Evolutionary conservation across 169 alveolate species (phyloP).

Genomic region (Eimeria acervulina): DNA sequence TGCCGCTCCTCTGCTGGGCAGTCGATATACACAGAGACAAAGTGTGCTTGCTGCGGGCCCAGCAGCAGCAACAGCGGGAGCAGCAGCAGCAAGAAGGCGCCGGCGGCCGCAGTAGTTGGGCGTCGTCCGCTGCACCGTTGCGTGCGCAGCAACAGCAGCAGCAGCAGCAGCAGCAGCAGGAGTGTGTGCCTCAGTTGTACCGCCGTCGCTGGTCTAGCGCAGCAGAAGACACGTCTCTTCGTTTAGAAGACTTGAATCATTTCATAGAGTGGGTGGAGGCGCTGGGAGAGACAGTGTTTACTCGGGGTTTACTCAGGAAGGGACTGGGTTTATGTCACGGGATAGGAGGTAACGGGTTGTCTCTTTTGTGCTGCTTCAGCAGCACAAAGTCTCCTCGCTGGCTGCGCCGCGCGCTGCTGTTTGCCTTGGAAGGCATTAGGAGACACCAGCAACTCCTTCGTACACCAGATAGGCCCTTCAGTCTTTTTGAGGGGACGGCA

Average conservation of each 20-base stretch:
- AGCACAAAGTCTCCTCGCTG: constrained; percentile 87
- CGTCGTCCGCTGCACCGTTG: background rate
- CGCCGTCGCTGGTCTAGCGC: background rate
- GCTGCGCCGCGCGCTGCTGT: constrained; percentile 87
- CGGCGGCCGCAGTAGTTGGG: background rate
- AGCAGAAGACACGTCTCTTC: background rate
- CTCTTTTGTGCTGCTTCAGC: constrained; percentile 86
- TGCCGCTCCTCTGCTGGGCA: constrained; percentile 87
- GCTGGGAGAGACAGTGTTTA: constrained; percentile 89
- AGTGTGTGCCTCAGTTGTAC: background rate
- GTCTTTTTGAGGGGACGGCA: constrained; percentile 73
- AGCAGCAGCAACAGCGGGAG: background rate
- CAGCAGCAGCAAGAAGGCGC: background rate
- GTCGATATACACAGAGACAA: constrained; percentile 13
- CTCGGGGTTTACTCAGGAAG: constrained; percentile 90
- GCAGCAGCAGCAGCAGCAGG: background rate
- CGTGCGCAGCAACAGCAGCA: too few species aligned
- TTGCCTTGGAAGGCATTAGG: constrained; percentile 82
- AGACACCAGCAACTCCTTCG: constrained; percentile 17
- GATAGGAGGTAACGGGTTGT: constrained; percentile 91
- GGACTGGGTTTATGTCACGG: constrained; percentile 95
- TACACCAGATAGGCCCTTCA: constrained; percentile 64
- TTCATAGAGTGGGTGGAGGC: constrained; percentile 83
- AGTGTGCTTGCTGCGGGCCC: constrained; percentile 81
- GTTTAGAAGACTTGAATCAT: constrained; percentile 61